Base-by-base conservation (phyloP, 495 filamentous ascomycete genomes). In the Penicillium lividum region DNA sequence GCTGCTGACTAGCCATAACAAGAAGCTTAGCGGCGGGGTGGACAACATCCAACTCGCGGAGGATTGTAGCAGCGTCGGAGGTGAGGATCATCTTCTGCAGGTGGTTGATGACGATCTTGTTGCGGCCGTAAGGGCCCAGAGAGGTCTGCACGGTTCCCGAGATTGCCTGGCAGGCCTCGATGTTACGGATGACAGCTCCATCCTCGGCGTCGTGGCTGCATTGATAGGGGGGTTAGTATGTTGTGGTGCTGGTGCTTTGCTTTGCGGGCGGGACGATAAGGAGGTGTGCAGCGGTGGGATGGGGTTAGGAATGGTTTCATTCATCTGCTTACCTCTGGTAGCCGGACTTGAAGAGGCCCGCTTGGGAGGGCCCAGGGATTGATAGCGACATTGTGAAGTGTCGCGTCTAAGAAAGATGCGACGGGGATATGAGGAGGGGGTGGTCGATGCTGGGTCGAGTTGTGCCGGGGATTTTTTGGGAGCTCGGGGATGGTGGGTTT, bases 91-190 rank as follows among this genome's bases (percentile, higher is more conserved):
- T 97, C 82, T 99, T 99, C 77, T 97, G 92, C 57, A 99, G 82
- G 79, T 99, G 95, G 78, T 98, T 99, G 82, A 99, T 97, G 79
- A 99, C 91, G 74, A 99, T 97, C 81, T 99, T 99, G 82, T 98
- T 99, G 74, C 95, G 90, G 69, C 95, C 95, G 73, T 94, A 97
- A 52, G 95, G 95, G 50, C 95, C 94, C 38, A 99, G 83, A 48
- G 93, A 98, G 50, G 95, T 97, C 79, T 95, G 91, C 31, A 99
- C 95, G 48, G 95, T 99, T 61, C 87, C 86, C 13, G 95, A 86
- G 74, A 99, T 98, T 45, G 95, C 91, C 66, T 91, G 86, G 80
- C 93, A 98, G 73, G 95, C 95, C 75, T 99, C 95, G 75, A 99
- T 98, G 76, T 98, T 99, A 65, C 95, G 90, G 51, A 98, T 83